Evolutionary conservation across 805 yeast species (phyloP).

Genomic region (Starmerella vaccinii): DNA sequence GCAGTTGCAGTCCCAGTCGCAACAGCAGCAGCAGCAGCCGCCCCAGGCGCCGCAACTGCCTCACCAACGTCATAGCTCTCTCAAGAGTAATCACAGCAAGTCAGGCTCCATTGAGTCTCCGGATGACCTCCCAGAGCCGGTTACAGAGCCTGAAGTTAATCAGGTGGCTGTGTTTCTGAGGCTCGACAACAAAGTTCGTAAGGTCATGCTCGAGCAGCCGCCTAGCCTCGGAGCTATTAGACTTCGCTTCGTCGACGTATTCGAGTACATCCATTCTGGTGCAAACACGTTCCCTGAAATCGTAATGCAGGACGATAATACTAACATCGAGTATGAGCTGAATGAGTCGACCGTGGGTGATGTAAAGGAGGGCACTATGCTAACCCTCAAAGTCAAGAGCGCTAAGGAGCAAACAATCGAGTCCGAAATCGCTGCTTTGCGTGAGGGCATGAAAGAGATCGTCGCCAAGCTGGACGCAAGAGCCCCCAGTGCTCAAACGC

Average conservation of each 20-base stretch:
- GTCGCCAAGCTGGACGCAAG: constrained; percentile 13
- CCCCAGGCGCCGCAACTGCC: no score
- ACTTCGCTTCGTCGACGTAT: constrained; percentile 72
- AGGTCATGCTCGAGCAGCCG: constrained; percentile 20
- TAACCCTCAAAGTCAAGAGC: constrained; percentile 46
- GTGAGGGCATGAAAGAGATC: constrained; percentile 26
- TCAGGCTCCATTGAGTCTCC: not conserved
- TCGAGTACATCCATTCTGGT: constrained; percentile 69
- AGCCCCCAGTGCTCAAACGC: not conserved
- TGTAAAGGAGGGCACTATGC: constrained; percentile 47
- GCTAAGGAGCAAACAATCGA: constrained; percentile 28
- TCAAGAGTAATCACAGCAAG: not conserved
- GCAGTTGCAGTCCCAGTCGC: no score
- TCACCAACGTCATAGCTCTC: constrained; percentile 4
- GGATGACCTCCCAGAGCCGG: not conserved
- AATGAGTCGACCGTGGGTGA: constrained; percentile 59
- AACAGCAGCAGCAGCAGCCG: no score
- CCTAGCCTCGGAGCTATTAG: constrained; percentile 32
- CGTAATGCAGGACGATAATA: constrained; percentile 52
- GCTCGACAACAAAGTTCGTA: constrained; percentile 26
- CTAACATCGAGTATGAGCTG: constrained; percentile 62
- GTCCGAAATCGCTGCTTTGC: constrained; percentile 21
- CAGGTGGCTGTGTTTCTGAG: constrained; percentile 28
- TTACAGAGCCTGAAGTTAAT: not conserved
- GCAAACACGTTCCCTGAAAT: constrained; percentile 62